These are phyloP conservation scores for Clonostachys solani DNA, from an alignment of 2,329 filamentous ascomycete genomes.

Conservation along the genomic window DNA sequence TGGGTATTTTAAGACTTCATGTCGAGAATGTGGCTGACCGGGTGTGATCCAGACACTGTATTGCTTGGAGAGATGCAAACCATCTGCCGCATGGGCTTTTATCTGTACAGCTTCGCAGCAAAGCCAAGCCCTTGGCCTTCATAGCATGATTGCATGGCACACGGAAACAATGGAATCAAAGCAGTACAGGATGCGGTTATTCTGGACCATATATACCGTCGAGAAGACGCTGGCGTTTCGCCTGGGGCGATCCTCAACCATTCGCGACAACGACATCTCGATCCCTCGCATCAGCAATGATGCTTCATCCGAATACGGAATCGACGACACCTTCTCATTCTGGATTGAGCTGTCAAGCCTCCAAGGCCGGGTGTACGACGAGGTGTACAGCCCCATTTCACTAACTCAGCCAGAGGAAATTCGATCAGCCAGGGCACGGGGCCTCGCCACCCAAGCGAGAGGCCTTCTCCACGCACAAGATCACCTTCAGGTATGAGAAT, in stretches of 20 bases:
- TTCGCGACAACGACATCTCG: slow-evolving; percentile 16
- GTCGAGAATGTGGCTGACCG: background rate
- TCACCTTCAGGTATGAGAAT: background rate
- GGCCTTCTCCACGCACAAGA: background rate
- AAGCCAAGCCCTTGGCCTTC: background rate
- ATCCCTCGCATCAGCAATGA: background rate
- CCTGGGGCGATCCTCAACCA: slow-evolving; percentile 13
- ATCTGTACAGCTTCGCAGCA: background rate
- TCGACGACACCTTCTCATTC: background rate
- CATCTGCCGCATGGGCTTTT: background rate
- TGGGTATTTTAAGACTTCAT: background rate
- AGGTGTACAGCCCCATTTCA: background rate
- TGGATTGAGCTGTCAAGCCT: no score
- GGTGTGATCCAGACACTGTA: background rate
- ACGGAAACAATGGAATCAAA: background rate
- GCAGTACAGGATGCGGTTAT: slow-evolving; percentile 4
- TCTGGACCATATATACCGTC: slow-evolving; percentile 15
- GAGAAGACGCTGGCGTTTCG: slow-evolving; percentile 16
- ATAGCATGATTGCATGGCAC: slow-evolving; percentile 1
- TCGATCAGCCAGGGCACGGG: background rate
- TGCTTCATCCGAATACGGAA: no score
- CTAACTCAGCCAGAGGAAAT: background rate
- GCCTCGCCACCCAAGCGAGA: background rate
- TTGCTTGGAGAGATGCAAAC: background rate
- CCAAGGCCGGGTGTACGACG: background rate